phyloP scores from a whole-genome alignment of 202 grass and related monocot species.

The Hordeum pubiflorum region DNA sequence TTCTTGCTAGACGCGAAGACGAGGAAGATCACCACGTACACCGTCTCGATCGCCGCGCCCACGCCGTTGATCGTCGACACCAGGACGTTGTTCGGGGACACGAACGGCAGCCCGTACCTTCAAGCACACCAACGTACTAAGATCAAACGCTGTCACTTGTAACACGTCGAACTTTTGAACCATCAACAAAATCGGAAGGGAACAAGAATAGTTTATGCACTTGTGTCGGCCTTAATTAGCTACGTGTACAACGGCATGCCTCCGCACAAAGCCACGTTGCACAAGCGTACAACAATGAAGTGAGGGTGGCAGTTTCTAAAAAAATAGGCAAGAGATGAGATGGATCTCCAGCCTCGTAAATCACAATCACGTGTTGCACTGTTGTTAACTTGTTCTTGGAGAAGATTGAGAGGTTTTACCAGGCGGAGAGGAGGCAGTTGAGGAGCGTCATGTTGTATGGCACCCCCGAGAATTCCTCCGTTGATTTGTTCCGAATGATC shows the following conservation, averaged over 20 bases:
- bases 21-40: conserved; percentile 72
- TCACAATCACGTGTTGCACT: background rate
- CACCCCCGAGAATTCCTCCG: conserved; percentile 84
- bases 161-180: too few species aligned
- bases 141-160: background rate
- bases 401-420: conserved; percentile 34
- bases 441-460: conserved; percentile 91
- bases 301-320: too few species aligned
- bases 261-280: too few species aligned
- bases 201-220: too few species aligned
- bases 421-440: conserved; percentile 91
- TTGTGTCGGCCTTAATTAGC: too few species aligned
- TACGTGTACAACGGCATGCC: too few species aligned
- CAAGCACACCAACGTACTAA: background rate
- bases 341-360: background rate
- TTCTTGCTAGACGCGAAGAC: conserved; percentile 44
- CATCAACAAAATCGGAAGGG: too few species aligned
- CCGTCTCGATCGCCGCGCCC: conserved; percentile 51
- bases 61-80: conserved; percentile 87
- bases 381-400: background rate
- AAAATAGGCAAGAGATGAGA: too few species aligned
- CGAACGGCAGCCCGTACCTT: conserved; percentile 87
- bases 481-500: conserved; percentile 61
- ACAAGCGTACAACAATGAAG: too few species aligned
- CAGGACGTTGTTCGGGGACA: conserved; percentile 84